Evolutionary conservation across 768 basidiomycete species (phyloP).

Genomic region (Pleurotus tuber-regium): DNA sequence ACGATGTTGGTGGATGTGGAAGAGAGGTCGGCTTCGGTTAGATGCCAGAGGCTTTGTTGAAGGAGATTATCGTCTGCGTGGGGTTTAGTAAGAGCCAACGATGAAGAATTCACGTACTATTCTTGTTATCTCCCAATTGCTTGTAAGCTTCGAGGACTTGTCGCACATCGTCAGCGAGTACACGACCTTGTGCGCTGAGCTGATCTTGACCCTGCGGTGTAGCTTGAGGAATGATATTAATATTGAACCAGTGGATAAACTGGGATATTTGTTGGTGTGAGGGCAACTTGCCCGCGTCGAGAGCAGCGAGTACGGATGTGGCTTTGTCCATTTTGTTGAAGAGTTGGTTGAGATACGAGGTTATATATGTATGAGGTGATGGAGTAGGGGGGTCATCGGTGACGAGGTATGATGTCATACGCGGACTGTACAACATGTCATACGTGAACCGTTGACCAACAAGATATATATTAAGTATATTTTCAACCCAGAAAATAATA

Average conservation of each 20-base stretch:
- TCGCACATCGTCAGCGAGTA: conserved; percentile 48
- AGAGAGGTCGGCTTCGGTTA: conserved; percentile 52
- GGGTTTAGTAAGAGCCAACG: no score
- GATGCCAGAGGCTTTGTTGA: conserved; percentile 66
- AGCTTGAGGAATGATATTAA: conserved; percentile 44
- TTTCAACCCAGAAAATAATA: no score
- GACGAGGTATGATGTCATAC: no score
- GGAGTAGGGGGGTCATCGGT: no score
- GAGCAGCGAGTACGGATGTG: conserved; percentile 60
- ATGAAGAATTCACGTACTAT: no score
- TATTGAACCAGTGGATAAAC: conserved; percentile 54
- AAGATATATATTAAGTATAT: no score
- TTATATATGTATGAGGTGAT: no score
- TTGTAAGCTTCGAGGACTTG: conserved; percentile 59
- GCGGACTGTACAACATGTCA: no score
- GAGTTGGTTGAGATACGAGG: neutral
- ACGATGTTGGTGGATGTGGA: conserved; percentile 32
- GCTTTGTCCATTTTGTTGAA: conserved; percentile 56
- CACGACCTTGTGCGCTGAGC: conserved; percentile 54
- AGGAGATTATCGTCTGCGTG: conserved; percentile 68
- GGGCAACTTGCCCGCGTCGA: conserved; percentile 72
- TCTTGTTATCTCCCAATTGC: conserved; percentile 51
- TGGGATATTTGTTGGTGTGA: conserved; percentile 52
- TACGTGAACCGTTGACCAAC: no score
- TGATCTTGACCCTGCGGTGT: conserved; percentile 37